Evolutionary conservation across 768 basidiomycete species (phyloP), one percentile per base, ranked within the genome.

Genomic region (Lactarius hengduanensis): DNA sequence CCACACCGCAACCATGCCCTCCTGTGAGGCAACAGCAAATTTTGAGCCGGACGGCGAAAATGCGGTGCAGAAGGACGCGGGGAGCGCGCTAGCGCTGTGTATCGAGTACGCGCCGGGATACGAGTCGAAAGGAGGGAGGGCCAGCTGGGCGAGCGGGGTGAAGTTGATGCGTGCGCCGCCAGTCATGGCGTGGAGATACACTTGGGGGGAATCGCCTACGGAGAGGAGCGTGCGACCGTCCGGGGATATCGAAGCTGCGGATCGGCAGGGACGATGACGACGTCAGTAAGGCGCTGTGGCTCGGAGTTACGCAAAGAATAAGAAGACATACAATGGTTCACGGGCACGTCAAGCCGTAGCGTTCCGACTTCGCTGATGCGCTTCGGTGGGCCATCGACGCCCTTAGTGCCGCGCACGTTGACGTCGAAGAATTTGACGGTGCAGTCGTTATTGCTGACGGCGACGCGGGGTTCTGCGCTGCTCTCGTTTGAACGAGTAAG

Each of bases 141-240:
- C 77, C 70, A 93, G 85, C n/a, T 84, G 87, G 0, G 82, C 79
- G 69, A 94, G 89, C 45, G 84, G 85, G 20, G 83, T 74, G 70
- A 94, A 91, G 3, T 84, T 78, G 69, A 90, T 79, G 32, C 74
- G 78, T 16, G 83, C 77, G 34, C 89, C 87, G 47, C 89, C 89
- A 2, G 85, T 83, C 66, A 96, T 82, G 62, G 87, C 85, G 72
- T 94, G 91, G 16, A 98, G 82, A 73, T 87, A 90, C 13, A 96
- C 87, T 64, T 92, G 88, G 54, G 88, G 86, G 11, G 94, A 94
- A 74, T 98, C 95, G 28, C 96, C 95, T 0, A 96, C 95, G 3
- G 90, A 93, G 1, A 97, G 84, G 16, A 98, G 82, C 0, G 89
- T 94, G 55, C 86, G 84, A 1, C 94, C 90, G 72, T 96, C 92